phyloP scores from a whole-genome alignment of 768 basidiomycete genomes.

The Imleria badia region DNA sequence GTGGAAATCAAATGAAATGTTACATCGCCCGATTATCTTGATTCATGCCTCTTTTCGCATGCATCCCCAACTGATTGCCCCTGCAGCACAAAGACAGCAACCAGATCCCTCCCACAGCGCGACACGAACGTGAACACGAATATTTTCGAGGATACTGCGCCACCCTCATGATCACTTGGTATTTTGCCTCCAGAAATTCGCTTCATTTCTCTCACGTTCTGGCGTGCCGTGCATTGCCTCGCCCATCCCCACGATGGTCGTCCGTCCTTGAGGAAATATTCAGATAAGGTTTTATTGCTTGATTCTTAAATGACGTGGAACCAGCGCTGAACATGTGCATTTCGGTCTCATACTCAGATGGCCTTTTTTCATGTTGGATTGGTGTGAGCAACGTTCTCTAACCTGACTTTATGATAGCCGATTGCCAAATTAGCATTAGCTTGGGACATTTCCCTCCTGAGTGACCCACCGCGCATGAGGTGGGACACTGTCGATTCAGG shows the following conservation, averaged over 20 bases:
- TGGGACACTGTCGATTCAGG: not conserved
- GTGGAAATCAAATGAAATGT: conserved; percentile 5
- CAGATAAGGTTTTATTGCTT: conserved; percentile 22
- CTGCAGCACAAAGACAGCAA: not conserved
- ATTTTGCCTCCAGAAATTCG: not conserved
- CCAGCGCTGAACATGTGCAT: conserved; percentile 18
- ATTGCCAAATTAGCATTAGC: conserved; percentile 12
- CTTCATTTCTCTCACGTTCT: conserved; percentile 21
- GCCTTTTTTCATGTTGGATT: conserved; percentile 5
- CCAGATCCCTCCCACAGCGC: conserved; percentile 12
- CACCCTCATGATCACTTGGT: not conserved
- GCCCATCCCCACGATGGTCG: conserved; percentile 16
- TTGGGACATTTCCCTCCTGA: not conserved
- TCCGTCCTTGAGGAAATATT: conserved; percentile 6
- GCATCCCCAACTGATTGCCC: not conserved
- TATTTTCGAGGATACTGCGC: conserved; percentile 1
- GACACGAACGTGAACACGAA: conserved; percentile 5
- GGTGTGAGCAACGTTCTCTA: conserved; percentile 7
- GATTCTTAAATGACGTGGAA: conserved; percentile 16
- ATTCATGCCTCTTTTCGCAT: not conserved
- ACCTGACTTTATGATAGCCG: not conserved
- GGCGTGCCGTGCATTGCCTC: conserved; percentile 13
- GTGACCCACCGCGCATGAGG: conserved; percentile 1
- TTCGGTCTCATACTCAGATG: conserved; percentile 9
- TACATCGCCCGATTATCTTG: not conserved